Base-by-base conservation (phyloP, 179 eudicot species). In the Beta lomatogona region DNA sequence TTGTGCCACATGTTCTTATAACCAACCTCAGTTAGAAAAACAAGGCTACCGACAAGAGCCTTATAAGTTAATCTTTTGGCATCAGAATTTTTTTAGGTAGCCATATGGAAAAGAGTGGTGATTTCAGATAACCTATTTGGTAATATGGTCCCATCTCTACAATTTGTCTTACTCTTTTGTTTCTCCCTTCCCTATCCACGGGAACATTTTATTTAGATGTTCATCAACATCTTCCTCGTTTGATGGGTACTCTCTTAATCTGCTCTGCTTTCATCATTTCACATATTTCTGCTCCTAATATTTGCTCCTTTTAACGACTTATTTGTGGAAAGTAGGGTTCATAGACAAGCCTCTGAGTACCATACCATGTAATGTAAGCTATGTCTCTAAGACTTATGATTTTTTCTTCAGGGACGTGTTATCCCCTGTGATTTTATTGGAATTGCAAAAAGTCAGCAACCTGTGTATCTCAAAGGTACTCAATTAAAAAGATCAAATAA, bases 371-470 rank as follows among this genome's bases (percentile, higher is more conserved):
- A 36, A 36, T 36, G 41, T 57, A 18, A 22, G 73, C 36, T 55
- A 65, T 21, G 75, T 79, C 61, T 81, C 55, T 78, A 69, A 87
- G 9, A 36, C 53, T 81, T 36, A 28, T 52, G 45, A 31, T 86
- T 76, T 75, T 78, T 83, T 79, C 63, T 89, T 61, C 93, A 97
- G 99, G 99, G 99, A 44, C 95, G 98, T 78, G 91, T 93, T 73
- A 91, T 97, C 83, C 98, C 99, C 73, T 97, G 99, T 85, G 99
- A 97, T 86, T 97, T 97, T 89, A 97, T 97, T 69, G 99, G 98
- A 76, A 88, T 97, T 77, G 94, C 91, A 72, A 92, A 91, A 85
- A 94, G 95, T 89, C 99, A 97, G 89, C 99, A 92, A 77, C 98
- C 98, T 75, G 97, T 97, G 41, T 94, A 90, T 88, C 90, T 97